Base-by-base conservation (phyloP, 176 grass and related monocot genomes). In the Aechmea fasciata region DNA sequence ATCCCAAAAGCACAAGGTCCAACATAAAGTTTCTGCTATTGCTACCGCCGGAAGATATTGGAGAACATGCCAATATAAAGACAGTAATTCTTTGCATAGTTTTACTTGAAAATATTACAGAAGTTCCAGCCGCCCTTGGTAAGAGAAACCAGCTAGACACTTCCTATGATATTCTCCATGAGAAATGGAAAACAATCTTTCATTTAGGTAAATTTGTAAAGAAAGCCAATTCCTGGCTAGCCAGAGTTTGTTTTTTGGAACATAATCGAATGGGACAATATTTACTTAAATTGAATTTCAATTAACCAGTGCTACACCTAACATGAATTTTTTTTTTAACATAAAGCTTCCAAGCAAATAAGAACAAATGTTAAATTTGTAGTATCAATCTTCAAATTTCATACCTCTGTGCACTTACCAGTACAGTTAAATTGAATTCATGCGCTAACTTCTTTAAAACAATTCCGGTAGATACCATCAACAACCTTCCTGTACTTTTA, bases 361-460 rank as follows among this genome's bases (percentile, higher is more conserved):
- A 10, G n/a, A 61, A 9, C 55, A 10, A 22, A 18, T 18, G 9
- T 22, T 61, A 15, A 61, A 41, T 41, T 41, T 61, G 55, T 13
- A 11, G 11, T 61, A 61, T 22, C n/a, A 61, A 19, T 13, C 5
- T 61, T 61, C 55, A 61, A 61, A 61, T 20, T 61, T 7, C 7
- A 2, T 2, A 20, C 55, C 20, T 61, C 55, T 61, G 20, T 19
- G 11, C 47, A 48, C 49, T 78, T 77, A 85, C 91, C 87, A 91
- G 80, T 66, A 88, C 80, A 50, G 87, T 69, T 49, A 96, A 52
- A 81, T 86, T 91, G 82, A 88, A 57, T 65, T 96, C 75, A 77
- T 84, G 24, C 50, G 91, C 87, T 70, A 91, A 74, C 73, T 85
- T 87, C 76, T 96, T 96, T 15, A 91, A 84, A 52, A 72, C 25